phyloP scores from a whole-genome alignment of 2,329 filamentous ascomycete genomes.

The Colletotrichum nymphaeae region DNA sequence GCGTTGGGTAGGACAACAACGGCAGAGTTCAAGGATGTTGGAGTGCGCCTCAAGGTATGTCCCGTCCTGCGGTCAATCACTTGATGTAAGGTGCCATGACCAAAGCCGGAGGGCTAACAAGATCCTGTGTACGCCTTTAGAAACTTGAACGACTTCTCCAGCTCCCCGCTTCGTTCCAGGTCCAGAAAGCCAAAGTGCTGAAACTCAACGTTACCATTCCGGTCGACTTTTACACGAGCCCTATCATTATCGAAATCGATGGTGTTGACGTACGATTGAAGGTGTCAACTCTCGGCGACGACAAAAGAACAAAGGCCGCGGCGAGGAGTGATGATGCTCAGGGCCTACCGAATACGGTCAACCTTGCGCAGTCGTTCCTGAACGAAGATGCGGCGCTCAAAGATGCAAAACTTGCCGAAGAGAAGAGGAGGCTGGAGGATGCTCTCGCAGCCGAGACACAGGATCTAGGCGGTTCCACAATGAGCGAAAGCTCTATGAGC shows the following conservation, averaged over 20 bases:
- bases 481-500: conserved; percentile 69
- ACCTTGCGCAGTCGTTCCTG: conserved; percentile 84
- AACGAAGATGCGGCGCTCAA: conserved; percentile 47
- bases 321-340: conserved; percentile 41
- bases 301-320: conserved; percentile 40
- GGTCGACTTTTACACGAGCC: conserved; percentile 86
- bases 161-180: conserved; percentile 77
- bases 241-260: conserved; percentile 84
- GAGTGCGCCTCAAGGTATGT: conserved; percentile 80
- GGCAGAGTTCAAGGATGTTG: conserved; percentile 88
- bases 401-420: conserved; percentile 70
- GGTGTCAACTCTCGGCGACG: conserved; percentile 54
- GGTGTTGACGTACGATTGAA: conserved; percentile 79
- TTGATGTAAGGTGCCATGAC: neutral
- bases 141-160: conserved; percentile 82
- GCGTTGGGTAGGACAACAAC: conserved; percentile 84
- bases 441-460: conserved; percentile 73
- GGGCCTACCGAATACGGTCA: conserved; percentile 74
- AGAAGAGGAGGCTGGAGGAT: conserved; percentile 76
- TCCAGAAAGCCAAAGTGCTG: conserved; percentile 80
- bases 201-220: conserved; percentile 85
- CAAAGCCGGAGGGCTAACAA: neutral
- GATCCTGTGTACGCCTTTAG: conserved; percentile 55
- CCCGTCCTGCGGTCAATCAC: neutral
- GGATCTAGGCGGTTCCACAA: conserved; percentile 69